A percentile compares a stretch with the other conserved stretches of the same genome.
These are phyloP conservation scores for Pyrrhoderma lamaoense DNA, from an alignment of 1,284 basidiomycete species.

Conservation along the genomic window DNA sequence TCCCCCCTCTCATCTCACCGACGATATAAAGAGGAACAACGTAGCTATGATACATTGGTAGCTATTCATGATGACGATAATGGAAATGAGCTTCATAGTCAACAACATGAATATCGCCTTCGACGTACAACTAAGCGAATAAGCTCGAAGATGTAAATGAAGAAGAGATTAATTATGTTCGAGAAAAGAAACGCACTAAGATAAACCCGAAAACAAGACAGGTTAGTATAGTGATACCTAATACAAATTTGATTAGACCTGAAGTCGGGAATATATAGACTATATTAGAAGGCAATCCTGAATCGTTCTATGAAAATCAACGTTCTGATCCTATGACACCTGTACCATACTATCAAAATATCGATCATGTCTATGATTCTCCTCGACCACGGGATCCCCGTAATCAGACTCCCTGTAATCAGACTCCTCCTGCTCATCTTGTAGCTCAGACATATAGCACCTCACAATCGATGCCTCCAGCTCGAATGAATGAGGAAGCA, in stretches of 20 bases:
- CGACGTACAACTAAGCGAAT: constrained; percentile 14
- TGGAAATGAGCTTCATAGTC: background rate
- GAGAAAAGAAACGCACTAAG: constrained; percentile 13
- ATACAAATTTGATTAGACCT: background rate
- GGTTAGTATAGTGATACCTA: constrained; percentile 2
- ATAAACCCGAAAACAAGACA: constrained; percentile 6
- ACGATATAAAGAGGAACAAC: background rate
- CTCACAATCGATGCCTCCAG: background rate
- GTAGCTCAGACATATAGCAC: background rate
- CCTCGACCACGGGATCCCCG: background rate
- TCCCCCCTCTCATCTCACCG: constrained; percentile 3
- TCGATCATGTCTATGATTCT: background rate
- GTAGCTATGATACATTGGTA: constrained; percentile 3
- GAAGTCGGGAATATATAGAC: background rate
- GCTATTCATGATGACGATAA: background rate
- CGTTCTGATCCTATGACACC: background rate
- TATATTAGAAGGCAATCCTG: background rate
- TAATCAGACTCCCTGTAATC: background rate
- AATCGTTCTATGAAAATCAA: constrained; percentile 1
- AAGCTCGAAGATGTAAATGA: constrained; percentile 1
- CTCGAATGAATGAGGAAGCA: background rate
- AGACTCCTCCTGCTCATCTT: constrained; percentile 1
- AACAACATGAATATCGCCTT: constrained; percentile 8
- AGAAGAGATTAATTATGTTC: background rate
- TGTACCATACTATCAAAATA: background rate